These are phyloP conservation scores for Claviceps cyperi DNA, from an alignment of 2,329 filamentous ascomycete species.

Conservation along the genomic window DNA sequence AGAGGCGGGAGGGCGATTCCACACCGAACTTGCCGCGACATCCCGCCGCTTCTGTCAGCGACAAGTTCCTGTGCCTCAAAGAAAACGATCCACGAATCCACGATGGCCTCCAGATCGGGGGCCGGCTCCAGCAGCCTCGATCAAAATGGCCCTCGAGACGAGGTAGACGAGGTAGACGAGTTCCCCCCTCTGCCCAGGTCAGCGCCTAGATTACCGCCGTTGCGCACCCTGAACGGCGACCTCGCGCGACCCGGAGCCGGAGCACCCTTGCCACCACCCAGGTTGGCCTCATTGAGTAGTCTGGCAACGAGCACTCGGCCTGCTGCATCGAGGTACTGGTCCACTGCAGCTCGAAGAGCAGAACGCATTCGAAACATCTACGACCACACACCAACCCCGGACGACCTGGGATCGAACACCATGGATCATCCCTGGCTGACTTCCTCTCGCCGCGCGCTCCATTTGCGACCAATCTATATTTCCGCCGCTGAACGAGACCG, in stretches of 20 bases:
- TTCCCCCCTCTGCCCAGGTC: slow-evolving; percentile 17
- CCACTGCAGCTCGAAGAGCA: slow-evolving; percentile 18
- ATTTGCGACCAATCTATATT: slow-evolving; percentile 13
- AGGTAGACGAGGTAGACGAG: slow-evolving; percentile 15
- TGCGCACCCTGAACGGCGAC: slow-evolving; percentile 17
- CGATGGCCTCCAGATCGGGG: slow-evolving; percentile 21
- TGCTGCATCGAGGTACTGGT: slow-evolving; percentile 10
- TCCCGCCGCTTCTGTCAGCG: neutral
- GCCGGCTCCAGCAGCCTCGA: slow-evolving; percentile 17
- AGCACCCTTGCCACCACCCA: slow-evolving; percentile 1
- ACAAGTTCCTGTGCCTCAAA: neutral
- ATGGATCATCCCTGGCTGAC: slow-evolving; percentile 15
- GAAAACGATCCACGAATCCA: slow-evolving; percentile 5
- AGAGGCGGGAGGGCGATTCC: neutral
- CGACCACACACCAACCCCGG: slow-evolving; percentile 13
- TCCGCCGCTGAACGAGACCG: neutral
- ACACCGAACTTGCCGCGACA: neutral
- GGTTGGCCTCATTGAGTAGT: neutral
- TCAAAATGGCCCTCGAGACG: slow-evolving; percentile 16
- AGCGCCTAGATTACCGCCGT: slow-evolving; percentile 16
- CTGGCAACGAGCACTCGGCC: slow-evolving; percentile 1
- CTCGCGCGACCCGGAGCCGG: slow-evolving; percentile 12
- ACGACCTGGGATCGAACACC: slow-evolving; percentile 14
- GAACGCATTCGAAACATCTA: slow-evolving; percentile 23
- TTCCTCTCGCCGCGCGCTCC: slow-evolving; percentile 12